Conservation (phyloP, 2,329 filamentous ascomycete genomes). For the Apiospora aurea region DNA sequence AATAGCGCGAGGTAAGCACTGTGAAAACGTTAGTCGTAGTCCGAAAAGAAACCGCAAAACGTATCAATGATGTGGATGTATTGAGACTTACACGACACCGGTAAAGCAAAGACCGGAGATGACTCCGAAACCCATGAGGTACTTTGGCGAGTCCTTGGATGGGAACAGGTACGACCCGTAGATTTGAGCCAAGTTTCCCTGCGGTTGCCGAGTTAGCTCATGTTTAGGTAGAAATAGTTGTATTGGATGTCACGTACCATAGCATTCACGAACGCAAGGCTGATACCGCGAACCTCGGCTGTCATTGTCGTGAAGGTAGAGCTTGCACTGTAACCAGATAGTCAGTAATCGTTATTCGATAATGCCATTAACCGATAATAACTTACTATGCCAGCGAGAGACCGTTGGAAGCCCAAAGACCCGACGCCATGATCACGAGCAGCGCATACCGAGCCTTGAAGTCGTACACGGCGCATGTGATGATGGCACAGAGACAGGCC, state of each 20-base stretch:
- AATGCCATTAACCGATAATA: background rate
- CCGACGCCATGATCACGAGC: conserved; percentile 62
- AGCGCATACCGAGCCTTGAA: conserved; percentile 61
- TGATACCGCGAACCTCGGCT: conserved; percentile 58
- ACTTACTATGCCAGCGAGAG: conserved; percentile 53
- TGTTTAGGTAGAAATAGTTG: background rate
- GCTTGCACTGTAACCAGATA: conserved; percentile 42
- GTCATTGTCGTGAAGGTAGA: conserved; percentile 58
- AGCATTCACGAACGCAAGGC: conserved; percentile 59
- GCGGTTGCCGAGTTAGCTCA: background rate
- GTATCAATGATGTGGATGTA: background rate
- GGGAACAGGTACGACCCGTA: conserved; percentile 53
- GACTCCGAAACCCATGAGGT: conserved; percentile 35
- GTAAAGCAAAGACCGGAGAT: conserved; percentile 38
- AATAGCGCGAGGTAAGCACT: background rate
- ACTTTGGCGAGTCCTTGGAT: conserved; percentile 33
- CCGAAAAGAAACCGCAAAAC: too few relatives aligned
- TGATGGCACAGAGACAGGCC: conserved; percentile 47
- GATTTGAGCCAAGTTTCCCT: conserved; percentile 61
- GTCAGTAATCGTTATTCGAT: background rate
- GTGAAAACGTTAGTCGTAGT: background rate
- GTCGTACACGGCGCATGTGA: conserved; percentile 54
- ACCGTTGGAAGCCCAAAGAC: conserved; percentile 61
- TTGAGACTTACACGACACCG: conserved; percentile 25
- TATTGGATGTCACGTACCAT: conserved; percentile 34